Evolutionary conservation across 2,329 filamentous ascomycete species (phyloP).

Genomic region (Fusarium secorum): DNA sequence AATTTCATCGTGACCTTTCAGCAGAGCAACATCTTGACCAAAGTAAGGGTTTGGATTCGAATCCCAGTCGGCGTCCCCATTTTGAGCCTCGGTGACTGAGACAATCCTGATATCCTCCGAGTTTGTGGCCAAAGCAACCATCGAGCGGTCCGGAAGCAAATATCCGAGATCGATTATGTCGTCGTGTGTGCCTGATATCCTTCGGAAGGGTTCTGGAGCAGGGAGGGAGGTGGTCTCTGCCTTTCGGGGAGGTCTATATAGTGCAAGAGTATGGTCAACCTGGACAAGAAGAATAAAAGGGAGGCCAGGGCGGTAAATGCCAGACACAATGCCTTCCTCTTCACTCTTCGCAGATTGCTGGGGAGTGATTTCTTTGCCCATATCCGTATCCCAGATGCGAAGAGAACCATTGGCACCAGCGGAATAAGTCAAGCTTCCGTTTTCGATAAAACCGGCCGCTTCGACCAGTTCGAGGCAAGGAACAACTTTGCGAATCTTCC

Average conservation of each 20-base stretch:
- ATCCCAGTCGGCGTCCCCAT: constrained; percentile 35
- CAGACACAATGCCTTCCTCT: constrained; percentile 73
- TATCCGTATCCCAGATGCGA: constrained; percentile 82
- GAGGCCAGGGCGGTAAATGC: constrained; percentile 70
- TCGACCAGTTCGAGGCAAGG: constrained; percentile 89
- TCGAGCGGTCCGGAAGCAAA: constrained; percentile 78
- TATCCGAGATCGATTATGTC: constrained; percentile 96
- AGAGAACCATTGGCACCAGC: constrained; percentile 85
- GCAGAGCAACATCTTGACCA: constrained; percentile 84
- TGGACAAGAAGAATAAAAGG: constrained; percentile 83
- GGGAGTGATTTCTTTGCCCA: constrained; percentile 79
- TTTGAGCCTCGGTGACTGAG: constrained; percentile 64
- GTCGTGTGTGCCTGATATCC: constrained; percentile 95
- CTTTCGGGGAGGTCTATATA: constrained; percentile 66
- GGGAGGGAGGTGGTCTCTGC: constrained; percentile 47
- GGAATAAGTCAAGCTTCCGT: constrained; percentile 78
- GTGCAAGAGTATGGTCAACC: constrained; percentile 84
- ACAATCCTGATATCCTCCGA: constrained; percentile 91
- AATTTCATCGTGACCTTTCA: constrained; percentile 94
- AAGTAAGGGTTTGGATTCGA: constrained; percentile 67
- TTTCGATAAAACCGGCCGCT: constrained; percentile 77
- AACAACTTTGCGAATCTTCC: constrained; percentile 82
- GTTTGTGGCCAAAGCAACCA: constrained; percentile 92
- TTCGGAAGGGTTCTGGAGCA: constrained; percentile 65
- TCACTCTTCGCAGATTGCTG: constrained; percentile 71